These are phyloP conservation scores for Extremus antarcticus DNA, from an alignment of 495 filamentous ascomycete species.

Conservation along the genomic window DNA sequence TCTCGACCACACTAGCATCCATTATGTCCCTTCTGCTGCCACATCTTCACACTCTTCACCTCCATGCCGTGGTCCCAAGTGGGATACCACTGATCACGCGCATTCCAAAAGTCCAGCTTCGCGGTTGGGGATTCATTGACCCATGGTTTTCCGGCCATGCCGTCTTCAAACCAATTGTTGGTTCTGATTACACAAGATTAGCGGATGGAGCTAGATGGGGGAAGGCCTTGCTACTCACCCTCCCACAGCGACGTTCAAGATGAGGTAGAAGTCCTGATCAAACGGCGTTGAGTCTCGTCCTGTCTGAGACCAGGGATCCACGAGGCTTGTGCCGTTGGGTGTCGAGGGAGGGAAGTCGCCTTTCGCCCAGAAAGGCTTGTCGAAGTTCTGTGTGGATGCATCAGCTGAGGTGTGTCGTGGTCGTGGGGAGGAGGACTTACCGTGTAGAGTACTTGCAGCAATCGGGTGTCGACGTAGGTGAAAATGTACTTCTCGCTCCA, in stretches of 20 bases:
- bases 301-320: conserved; percentile 57
- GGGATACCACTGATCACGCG: conserved; percentile 54
- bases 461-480: conserved; percentile 69
- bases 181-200: too few species aligned
- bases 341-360: conserved; percentile 60
- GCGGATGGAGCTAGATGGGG: too few species aligned
- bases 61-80: conserved; percentile 61
- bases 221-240: too few species aligned
- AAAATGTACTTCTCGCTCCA: conserved; percentile 85
- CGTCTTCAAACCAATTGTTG: conserved; percentile 76
- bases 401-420: background rate
- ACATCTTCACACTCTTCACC: conserved; percentile 69
- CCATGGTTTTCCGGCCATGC: conserved; percentile 64
- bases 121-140: conserved; percentile 54
- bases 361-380: conserved; percentile 57
- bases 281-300: conserved; percentile 59
- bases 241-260: conserved; percentile 72
- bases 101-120: conserved; percentile 63
- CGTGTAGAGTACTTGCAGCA: conserved; percentile 69
- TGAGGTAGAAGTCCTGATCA: conserved; percentile 70
- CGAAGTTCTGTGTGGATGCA: conserved; percentile 41
- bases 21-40: conserved; percentile 50
- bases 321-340: conserved; percentile 54
- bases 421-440: background rate
- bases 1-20: too few species aligned